Evolutionary conservation across 148 eudicot genomes (phyloP), one percentile per base, ranked within the genome.

Genomic region (Spergularia marina): DNA sequence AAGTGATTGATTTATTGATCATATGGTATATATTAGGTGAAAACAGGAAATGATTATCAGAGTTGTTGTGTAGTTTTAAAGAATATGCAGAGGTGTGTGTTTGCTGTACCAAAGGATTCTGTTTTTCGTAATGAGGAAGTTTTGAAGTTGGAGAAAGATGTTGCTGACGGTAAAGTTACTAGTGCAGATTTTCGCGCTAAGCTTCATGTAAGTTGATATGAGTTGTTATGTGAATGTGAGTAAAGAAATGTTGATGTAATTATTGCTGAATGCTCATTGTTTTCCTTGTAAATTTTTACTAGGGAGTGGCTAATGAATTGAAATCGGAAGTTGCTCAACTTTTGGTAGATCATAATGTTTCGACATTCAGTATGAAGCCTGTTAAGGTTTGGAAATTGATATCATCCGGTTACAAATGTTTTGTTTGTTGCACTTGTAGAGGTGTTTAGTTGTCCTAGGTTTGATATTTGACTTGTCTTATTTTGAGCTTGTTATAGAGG

Each of bases 1-100:
- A 30, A 15, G 12, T 78, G 47, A 12, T 6, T 76, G 11, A 80
- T 74, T 13, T 41, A 62, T 82, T 75, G 57, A 47, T 86, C 52
- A 30, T 76, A 25, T 74, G 60, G 53, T 80, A 30, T 30, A 30
- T 30, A 30, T 30, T 74, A 96, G 99, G 98, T 96, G 63, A 89
- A 92, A 87, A 82, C 84, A 39, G 97, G 93, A 74, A 87, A 83
- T 53, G 72, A 85, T 53, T 96, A 88, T 79, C 91, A 85, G 17
- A 96, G 99, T 70, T 96, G 99, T 68, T 92, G 99, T 76, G 87
- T 87, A 75, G 88, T 92, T 65, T 97, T 91, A 17, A 96, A 89
- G 84, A 92, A 96, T 80, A 90, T 89, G 88, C 93, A 90, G 80
- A 89, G 99, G 85, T 96, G 99, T 77, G 80, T 92, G n/a, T 96